phyloP scores from a whole-genome alignment of 805 yeast genomes.

The Lipomyces oligophaga region DNA sequence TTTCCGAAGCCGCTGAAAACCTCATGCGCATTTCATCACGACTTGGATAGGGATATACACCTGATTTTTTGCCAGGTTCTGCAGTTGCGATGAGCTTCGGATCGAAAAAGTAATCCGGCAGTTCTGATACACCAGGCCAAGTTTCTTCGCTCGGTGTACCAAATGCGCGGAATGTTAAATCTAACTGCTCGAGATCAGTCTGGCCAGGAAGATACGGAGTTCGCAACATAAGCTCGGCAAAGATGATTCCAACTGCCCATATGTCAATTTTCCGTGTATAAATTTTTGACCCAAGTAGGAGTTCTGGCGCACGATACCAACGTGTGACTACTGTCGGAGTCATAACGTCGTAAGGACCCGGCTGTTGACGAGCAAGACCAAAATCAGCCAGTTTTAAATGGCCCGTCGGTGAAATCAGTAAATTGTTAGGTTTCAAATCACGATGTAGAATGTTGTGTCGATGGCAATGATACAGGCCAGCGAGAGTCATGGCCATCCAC shows the following conservation, averaged over 20 bases:
- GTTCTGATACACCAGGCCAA: conserved; percentile 84
- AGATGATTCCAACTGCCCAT: conserved; percentile 96
- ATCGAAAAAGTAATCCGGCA: conserved; percentile 75
- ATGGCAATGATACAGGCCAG: conserved; percentile 96
- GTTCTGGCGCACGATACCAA: conserved; percentile 97
- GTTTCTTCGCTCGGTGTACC: conserved; percentile 91
- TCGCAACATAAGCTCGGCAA: conserved; percentile 93
- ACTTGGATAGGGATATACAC: conserved; percentile 49
- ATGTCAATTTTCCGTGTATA: conserved; percentile 86
- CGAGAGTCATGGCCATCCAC: conserved; percentile 89
- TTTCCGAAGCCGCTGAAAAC: conserved; percentile 61
- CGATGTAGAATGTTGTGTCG: conserved; percentile 86
- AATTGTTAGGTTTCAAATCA: conserved; percentile 44
- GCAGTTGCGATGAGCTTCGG: conserved; percentile 40
- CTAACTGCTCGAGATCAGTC: conserved; percentile 84
- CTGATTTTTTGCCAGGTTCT: conserved; percentile 16
- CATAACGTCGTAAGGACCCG: conserved; percentile 62
- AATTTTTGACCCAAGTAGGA: conserved; percentile 81
- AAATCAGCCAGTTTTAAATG: conserved; percentile 93
- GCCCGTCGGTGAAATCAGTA: conserved; percentile 82
- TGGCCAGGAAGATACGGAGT: conserved; percentile 93
- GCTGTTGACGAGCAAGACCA: conserved; percentile 85
- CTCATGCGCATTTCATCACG: conserved; percentile 75
- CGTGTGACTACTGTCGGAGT: conserved; percentile 95
- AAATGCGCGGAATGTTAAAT: conserved; percentile 88